Conservation (phyloP, 345 rosid genomes). For the Kernera saxatilis region DNA sequence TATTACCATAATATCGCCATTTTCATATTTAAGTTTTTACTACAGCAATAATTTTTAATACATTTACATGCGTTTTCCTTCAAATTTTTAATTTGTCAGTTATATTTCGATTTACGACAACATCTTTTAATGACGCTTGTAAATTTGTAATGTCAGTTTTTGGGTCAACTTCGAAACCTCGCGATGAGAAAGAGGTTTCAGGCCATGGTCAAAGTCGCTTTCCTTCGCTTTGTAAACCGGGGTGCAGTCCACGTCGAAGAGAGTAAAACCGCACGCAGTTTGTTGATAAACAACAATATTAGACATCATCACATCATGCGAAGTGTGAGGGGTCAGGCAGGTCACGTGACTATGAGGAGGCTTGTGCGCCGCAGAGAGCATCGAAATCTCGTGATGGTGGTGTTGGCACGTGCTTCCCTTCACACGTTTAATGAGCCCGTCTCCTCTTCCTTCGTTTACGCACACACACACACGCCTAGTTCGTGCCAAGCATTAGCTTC, state of each 20-base stretch:
- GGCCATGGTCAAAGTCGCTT: not conserved
- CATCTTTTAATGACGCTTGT: not conserved
- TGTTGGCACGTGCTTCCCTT: slow-evolving; percentile 39
- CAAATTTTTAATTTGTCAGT: not conserved
- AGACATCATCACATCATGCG: slow-evolving; percentile 27
- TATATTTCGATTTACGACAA: not conserved
- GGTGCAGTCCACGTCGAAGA: not conserved
- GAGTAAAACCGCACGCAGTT: slow-evolving; percentile 9
- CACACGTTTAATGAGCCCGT: slow-evolving; percentile 29
- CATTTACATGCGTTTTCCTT: no score
- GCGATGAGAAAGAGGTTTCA: not conserved
- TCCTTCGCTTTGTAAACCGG: not conserved
- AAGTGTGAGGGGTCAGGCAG: slow-evolving; percentile 23
- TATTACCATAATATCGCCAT: not conserved
- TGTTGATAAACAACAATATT: not conserved
- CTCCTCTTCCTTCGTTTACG: slow-evolving; percentile 15
- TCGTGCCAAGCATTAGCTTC: slow-evolving; percentile 63
- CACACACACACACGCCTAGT: slow-evolving; percentile 57
- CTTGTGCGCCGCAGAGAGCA: slow-evolving; percentile 22
- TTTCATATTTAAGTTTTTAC: not conserved
- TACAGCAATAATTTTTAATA: no score
- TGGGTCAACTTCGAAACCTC: not conserved
- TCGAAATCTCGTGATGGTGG: slow-evolving; percentile 31
- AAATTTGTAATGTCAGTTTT: not conserved
- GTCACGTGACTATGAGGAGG: slow-evolving; percentile 28